These are phyloP conservation scores for Ogataea thermomethanolica DNA, from an alignment of 805 yeast genomes.

Conservation along the genomic window DNA sequence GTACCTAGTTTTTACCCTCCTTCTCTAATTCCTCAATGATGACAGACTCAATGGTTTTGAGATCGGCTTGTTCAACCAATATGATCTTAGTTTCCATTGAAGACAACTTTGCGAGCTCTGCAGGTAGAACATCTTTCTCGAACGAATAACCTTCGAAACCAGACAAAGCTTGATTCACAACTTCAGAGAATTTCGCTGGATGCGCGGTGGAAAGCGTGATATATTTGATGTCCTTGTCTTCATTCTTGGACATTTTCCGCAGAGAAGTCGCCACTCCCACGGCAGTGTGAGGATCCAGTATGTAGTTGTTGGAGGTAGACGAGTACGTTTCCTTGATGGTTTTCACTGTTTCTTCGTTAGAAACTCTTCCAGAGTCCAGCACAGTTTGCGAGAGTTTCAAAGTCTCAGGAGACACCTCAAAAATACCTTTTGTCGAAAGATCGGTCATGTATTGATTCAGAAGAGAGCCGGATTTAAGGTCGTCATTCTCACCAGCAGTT, in stretches of 20 bases:
- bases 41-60: constrained; percentile 68
- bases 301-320: constrained; percentile 59
- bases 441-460: constrained; percentile 75
- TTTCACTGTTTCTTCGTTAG: constrained; percentile 70
- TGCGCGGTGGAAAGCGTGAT: constrained; percentile 95
- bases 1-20: constrained; percentile 4
- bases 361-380: constrained; percentile 77
- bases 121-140: constrained; percentile 85
- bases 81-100: constrained; percentile 70
- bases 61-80: constrained; percentile 66
- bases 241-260: constrained; percentile 48
- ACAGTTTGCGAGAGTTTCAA: constrained; percentile 62
- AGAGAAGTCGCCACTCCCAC: constrained; percentile 85
- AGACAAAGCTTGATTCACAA: constrained; percentile 77
- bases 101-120: constrained; percentile 71
- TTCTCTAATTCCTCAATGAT: constrained; percentile 63
- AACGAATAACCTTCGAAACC: constrained; percentile 73
- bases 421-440: constrained; percentile 72
- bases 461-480: constrained; percentile 67
- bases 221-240: constrained; percentile 41
- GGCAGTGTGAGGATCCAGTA: constrained; percentile 94
- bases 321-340: constrained; percentile 73
- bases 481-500: constrained; percentile 54
- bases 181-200: constrained; percentile 97
- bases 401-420: constrained; percentile 63